Percentiles rank a stretch among this genome's conserved stretches.
Evolutionary conservation across 2,329 filamentous ascomycete genomes (phyloP).

Genomic region (Alternaria rosae): DNA sequence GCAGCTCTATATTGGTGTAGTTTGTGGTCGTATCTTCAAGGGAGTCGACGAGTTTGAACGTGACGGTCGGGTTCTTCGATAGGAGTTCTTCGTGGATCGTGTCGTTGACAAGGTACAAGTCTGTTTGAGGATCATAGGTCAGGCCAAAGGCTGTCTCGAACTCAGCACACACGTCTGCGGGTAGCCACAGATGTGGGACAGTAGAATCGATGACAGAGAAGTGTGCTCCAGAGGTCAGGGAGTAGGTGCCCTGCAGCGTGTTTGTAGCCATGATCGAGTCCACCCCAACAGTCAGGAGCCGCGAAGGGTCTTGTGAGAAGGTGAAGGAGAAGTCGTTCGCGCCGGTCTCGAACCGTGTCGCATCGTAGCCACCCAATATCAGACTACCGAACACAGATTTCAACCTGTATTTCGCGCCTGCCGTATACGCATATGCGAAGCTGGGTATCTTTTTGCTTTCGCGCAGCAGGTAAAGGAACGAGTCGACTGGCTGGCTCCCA

Average conservation of each 20-base stretch:
- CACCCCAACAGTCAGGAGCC: constrained; percentile 44
- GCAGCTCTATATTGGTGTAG: constrained; percentile 54
- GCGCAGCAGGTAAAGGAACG: constrained; percentile 39
- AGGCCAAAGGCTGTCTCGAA: constrained; percentile 53
- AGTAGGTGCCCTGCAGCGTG: constrained; percentile 45
- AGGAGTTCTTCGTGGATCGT: constrained; percentile 44
- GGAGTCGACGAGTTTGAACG: constrained; percentile 47
- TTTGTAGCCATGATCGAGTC: constrained; percentile 44
- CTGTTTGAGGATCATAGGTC: constrained; percentile 46
- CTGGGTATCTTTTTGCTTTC: constrained; percentile 43
- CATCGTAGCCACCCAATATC: constrained; percentile 54
- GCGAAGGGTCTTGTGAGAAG: constrained; percentile 42
- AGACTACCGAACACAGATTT: constrained; percentile 48
- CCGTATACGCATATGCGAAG: constrained; percentile 46
- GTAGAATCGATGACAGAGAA: constrained; percentile 53
- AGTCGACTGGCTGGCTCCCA: constrained; percentile 32
- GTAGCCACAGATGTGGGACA: constrained; percentile 53
- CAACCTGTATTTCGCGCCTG: constrained; percentile 44
- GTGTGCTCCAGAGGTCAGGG: constrained; percentile 38
- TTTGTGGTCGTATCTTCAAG: constrained; percentile 39
- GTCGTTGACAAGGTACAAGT: constrained; percentile 52
- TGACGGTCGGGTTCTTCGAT: constrained; percentile 45
- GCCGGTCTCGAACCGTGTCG: constrained; percentile 44
- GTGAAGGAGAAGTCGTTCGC: constrained; percentile 40
- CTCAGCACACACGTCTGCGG: constrained; percentile 47